Conservation (phyloP, 345 rosid genomes). For the Arabis hirsuta region DNA sequence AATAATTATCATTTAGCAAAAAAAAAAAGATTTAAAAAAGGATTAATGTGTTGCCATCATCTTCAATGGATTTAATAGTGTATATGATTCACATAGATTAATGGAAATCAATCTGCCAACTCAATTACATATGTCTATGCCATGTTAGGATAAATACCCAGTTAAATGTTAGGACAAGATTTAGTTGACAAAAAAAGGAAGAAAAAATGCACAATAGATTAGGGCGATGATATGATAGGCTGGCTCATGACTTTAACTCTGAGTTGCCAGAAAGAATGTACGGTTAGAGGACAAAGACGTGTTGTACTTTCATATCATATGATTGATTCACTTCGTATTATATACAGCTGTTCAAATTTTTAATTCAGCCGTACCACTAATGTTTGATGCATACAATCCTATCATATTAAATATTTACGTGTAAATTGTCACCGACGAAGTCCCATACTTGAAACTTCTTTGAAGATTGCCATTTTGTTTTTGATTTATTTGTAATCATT, state of each 20-base stretch:
- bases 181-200: too few species aligned
- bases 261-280: slow-evolving; percentile 40
- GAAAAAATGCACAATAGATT: too few species aligned
- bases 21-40: too few species aligned
- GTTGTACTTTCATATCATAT: slow-evolving; percentile 42
- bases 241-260: slow-evolving; percentile 37
- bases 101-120: neutral
- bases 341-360: slow-evolving; percentile 37
- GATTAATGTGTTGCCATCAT: neutral
- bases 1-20: too few species aligned
- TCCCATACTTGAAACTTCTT: slow-evolving; percentile 26
- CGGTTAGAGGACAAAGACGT: slow-evolving; percentile 48
- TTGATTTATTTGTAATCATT: slow-evolving; percentile 12
- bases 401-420: slow-evolving; percentile 19
- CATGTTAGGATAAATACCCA: neutral
- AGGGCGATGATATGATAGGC: slow-evolving; percentile 27
- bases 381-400: slow-evolving; percentile 29
- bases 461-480: slow-evolving; percentile 11
- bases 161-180: neutral
- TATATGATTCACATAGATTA: too few species aligned
- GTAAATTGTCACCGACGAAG: slow-evolving; percentile 16
- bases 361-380: slow-evolving; percentile 35
- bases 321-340: slow-evolving; percentile 30
- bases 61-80: too few species aligned
- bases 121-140: neutral